Evolutionary conservation across 1,284 basidiomycete genomes (phyloP), one percentile per base, ranked within the genome.

Genomic region (Irpex lacteus): DNA sequence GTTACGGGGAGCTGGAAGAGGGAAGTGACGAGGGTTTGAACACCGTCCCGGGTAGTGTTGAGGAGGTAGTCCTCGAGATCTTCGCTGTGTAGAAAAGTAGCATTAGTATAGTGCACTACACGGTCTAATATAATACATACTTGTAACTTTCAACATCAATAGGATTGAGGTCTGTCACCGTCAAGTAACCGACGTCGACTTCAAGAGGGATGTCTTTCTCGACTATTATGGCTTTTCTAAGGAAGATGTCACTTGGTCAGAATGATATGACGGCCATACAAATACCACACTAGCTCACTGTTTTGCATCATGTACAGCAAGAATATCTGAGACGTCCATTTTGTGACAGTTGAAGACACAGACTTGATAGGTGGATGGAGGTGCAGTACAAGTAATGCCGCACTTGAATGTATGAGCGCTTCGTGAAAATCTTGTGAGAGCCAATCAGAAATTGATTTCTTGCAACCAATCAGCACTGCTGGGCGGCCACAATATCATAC

Each of bases 151-250:
- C 89, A 47, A 85, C 81, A 74, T 97, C 92, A 67, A 96, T 87
- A 3, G 93, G 88, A 74, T 95, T 96, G 5, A 85, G 84, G 80
- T 99, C 97, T 63, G 94, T 94, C 1, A 94, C 93, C 0, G 91
- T 86, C 21, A 99, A 82, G 53, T 92, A 85, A 15, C 93, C 96
- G 6, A 90, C 73, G 77, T 99, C 96, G 67, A 96, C 80, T 63
- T 91, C 87, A 67, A 95, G 84, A 2, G 94, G 89, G 7, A 87
- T 89, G 62, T 93, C 89, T 75, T 94, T 94, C 71, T 93, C 86
- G 64, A 94, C 88, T 11, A 82, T 76, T 54, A 87, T 80, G 40
- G 87, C 82, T 77, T 90, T 86, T 72, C 91, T 94, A 70, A 13
- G n/a, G n/a, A n/a, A n/a, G 59, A 36, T 9, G 15, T 18, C 15